These are phyloP conservation scores for Candida berthetii DNA, from an alignment of 805 yeast genomes.

Conservation along the genomic window DNA sequence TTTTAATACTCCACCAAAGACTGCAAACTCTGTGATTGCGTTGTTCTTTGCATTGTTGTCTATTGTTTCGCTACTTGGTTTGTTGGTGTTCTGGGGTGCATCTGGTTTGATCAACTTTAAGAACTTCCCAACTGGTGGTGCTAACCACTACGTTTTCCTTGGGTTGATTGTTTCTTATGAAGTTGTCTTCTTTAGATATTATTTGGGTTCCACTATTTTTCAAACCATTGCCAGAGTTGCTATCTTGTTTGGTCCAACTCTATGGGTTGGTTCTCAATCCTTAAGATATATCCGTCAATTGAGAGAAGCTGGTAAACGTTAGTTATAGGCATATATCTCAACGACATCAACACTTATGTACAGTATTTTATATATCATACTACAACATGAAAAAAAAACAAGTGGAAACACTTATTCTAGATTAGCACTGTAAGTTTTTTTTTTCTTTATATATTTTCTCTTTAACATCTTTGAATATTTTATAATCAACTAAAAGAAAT, in stretches of 20 bases:
- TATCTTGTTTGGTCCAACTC: constrained; percentile 16
- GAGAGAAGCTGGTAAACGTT: constrained; percentile 22
- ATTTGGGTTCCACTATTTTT: constrained; percentile 18
- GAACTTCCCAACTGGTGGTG: constrained; percentile 10
- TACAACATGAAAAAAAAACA: no score
- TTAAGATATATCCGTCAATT: constrained; percentile 18
- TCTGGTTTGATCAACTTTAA: constrained; percentile 15
- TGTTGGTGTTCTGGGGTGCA: constrained; percentile 12
- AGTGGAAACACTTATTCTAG: no score
- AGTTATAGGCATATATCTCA: background rate
- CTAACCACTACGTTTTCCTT: constrained; percentile 12
- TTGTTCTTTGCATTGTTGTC: constrained; percentile 11
- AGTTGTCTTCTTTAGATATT: constrained; percentile 19
- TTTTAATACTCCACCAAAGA: constrained; percentile 15
- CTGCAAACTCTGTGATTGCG: constrained; percentile 14
- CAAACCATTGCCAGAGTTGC: constrained; percentile 12
- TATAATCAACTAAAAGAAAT: constrained; percentile 11
- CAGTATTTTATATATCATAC: no score
- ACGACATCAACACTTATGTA: background rate
- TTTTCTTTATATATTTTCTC: background rate
- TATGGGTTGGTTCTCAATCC: constrained; percentile 22
- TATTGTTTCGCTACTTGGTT: constrained; percentile 6
- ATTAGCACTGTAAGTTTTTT: background rate
- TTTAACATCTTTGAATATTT: background rate
- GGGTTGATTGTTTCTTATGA: constrained; percentile 15